These are phyloP conservation scores for Podila horticola DNA, from an alignment of 192 early-diverging fungal species.

Conservation along the genomic window DNA sequence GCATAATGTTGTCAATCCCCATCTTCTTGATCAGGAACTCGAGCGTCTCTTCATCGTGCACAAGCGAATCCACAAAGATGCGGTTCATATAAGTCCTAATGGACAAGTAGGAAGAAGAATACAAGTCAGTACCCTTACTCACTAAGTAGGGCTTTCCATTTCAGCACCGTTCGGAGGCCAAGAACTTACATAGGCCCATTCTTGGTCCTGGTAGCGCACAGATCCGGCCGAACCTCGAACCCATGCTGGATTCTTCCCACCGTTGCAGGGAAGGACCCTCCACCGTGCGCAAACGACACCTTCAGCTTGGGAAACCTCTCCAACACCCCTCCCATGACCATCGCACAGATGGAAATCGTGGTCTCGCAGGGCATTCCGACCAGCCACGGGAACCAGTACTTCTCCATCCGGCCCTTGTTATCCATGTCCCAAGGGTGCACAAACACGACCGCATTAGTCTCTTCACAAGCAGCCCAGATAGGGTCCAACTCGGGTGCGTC, in stretches of 20 bases:
- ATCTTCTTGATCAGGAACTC: conserved; percentile 72
- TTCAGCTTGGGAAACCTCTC: conserved; percentile 70
- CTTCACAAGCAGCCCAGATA: conserved; percentile 74
- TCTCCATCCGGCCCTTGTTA: conserved; percentile 68
- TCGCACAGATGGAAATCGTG: conserved; percentile 70
- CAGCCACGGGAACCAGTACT: conserved; percentile 77
- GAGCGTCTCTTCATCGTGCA: conserved; percentile 74
- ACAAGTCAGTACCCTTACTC: background rate
- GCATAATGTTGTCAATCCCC: conserved; percentile 66
- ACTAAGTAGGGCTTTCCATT: too few species aligned
- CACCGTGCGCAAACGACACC: conserved; percentile 73
- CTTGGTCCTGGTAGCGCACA: conserved; percentile 67
- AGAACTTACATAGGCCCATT: conserved; percentile 59
- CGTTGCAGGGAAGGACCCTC: conserved; percentile 73
- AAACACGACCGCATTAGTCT: conserved; percentile 69
- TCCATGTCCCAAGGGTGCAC: conserved; percentile 78
- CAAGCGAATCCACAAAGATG: conserved; percentile 71
- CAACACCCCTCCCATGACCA: conserved; percentile 74
- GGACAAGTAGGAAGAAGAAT: background rate
- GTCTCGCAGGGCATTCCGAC: conserved; percentile 70
- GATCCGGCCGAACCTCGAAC: conserved; percentile 71
- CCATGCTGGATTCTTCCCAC: conserved; percentile 76
- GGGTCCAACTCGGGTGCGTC: conserved; percentile 74
- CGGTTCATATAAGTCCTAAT: conserved; percentile 62
- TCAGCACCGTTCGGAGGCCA: too few species aligned